Conservation (phyloP, 306 rosid species). For the Cajanus cajan region DNA sequence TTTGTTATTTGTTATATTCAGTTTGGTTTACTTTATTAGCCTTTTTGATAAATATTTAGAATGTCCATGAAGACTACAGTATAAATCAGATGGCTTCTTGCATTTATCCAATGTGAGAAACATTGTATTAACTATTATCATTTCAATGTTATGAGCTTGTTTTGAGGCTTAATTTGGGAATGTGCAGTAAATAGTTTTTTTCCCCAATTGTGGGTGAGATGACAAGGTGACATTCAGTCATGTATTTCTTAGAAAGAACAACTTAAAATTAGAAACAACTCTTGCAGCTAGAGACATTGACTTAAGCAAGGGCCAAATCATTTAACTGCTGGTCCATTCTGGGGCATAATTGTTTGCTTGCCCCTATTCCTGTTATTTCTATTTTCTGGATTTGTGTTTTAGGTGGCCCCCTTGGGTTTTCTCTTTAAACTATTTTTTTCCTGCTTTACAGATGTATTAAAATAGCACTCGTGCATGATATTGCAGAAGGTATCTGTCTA, state of each 20-base stretch:
- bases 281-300: conserved; percentile 7
- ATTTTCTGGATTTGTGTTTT: background rate
- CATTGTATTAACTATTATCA: background rate
- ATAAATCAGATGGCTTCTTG: background rate
- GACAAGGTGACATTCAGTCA: background rate
- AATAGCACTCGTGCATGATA: conserved; percentile 92
- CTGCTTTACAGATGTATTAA: conserved; percentile 72
- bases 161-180: background rate
- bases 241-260: background rate
- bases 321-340: conserved; percentile 8
- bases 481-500: conserved; percentile 77
- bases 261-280: background rate
- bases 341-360: conserved; percentile 6
- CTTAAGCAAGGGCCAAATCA: background rate
- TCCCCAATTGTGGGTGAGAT: background rate
- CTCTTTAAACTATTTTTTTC: conserved; percentile 29
- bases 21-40: background rate
- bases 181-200: background rate
- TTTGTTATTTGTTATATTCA: background rate
- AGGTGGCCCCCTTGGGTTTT: conserved; percentile 23
- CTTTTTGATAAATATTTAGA: background rate
- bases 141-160: background rate
- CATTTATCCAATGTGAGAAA: background rate
- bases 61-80: background rate
- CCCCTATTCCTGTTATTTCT: background rate